These are phyloP conservation scores for Dactylellina leptospora DNA, from an alignment of 2,329 filamentous ascomycete genomes.

Conservation along the genomic window DNA sequence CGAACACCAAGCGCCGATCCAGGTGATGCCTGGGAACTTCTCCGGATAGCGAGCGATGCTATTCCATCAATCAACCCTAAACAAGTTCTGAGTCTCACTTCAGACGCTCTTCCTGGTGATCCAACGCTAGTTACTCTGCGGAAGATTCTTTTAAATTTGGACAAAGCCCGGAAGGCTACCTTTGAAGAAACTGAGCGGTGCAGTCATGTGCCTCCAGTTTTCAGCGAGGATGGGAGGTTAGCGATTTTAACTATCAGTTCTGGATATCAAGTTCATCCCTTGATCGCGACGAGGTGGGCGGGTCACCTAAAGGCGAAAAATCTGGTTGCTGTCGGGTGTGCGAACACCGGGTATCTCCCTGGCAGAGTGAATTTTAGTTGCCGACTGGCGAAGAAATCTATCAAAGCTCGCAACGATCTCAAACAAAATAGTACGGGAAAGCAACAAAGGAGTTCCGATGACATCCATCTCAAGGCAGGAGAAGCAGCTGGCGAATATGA, in stretches of 20 bases:
- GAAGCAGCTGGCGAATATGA: constrained; percentile 62
- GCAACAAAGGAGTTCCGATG: constrained; percentile 66
- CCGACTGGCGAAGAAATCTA: constrained; percentile 64
- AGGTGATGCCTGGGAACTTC: constrained; percentile 68
- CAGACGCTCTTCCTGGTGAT: constrained; percentile 60
- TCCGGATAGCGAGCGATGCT: constrained; percentile 58
- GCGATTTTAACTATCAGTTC: constrained; percentile 71
- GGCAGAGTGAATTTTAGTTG: constrained; percentile 74
- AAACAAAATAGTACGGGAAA: constrained; percentile 62
- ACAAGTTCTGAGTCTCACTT: constrained; percentile 60
- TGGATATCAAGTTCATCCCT: constrained; percentile 71
- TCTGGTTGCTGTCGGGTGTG: constrained; percentile 72
- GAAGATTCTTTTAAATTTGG: constrained; percentile 60
- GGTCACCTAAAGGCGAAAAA: constrained; percentile 66
- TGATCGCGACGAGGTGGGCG: constrained; percentile 74
- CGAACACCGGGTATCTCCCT: constrained; percentile 72
- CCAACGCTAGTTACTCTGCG: neutral
- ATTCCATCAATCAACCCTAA: constrained; percentile 65
- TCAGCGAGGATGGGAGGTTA: constrained; percentile 70
- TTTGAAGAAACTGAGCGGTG: constrained; percentile 70
- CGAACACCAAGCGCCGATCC: constrained; percentile 71
- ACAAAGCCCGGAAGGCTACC: constrained; percentile 68
- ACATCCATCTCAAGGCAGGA: constrained; percentile 70
- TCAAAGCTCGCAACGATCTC: neutral
- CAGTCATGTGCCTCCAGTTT: constrained; percentile 71